Evolutionary conservation across 75 land plant species (phyloP), one percentile per base, ranked within the genome.

Genomic region (Azolla pinnata): DNA sequence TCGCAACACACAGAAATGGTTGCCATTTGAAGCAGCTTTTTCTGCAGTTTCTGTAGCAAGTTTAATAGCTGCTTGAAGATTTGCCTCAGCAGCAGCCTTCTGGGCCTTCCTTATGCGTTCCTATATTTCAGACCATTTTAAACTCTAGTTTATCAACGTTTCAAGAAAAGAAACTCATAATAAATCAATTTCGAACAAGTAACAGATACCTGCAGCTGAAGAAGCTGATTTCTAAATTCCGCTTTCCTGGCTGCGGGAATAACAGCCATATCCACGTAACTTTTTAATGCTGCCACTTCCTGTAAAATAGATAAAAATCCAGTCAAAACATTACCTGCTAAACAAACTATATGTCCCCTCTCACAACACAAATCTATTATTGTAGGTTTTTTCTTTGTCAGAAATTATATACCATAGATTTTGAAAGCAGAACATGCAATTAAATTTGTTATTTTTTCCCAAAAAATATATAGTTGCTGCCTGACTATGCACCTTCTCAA

Each of bases 221-320:
- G 55, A 38, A 92, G 69, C 48, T 73, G 72, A 5, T 35, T 47
- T 55, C 83, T 72, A 4, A 85, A 67, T 58, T 82, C 83, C 42
- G 89, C 83, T 75, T 88, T 92, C 57, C 26, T 72, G 45, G 89
- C 81, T 32, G 97, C 88, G 20, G 97, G 95, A 44, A 92, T 74
- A 24, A 72, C 34, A 19, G 90, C 78, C 32, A 67, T 55, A 40
- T 92, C 95, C 55, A 88, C 63, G 14, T 53, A 54, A 55, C 72
- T 79, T 63, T 76, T 88, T 59, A 92, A 55, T 57, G 80, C 40
- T 53, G 88, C 81, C 14, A 92, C 83, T 73, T 75, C 82, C 97
- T 90, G 76, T 2, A 53, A 27, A 23, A 25, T 55, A 44, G 14
- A 38, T 33, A 70, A 47, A 56, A 44, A 1, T 18, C 53, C n/a